Conservation (phyloP, 768 basidiomycete species). For the Clavaria fumosa region DNA sequence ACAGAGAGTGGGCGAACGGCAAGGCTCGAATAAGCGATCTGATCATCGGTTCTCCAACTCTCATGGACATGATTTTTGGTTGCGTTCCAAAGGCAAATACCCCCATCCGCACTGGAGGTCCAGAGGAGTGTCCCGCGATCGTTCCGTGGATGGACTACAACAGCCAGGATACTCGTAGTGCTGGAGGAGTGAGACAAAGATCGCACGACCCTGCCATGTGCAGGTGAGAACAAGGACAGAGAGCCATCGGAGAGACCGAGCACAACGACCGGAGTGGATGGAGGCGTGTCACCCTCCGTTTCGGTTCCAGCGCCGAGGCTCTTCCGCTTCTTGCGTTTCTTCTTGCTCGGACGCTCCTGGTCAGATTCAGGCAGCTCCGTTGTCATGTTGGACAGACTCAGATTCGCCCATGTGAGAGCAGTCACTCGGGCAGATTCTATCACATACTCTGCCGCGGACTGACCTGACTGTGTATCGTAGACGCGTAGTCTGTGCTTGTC, state of each 20-base stretch:
- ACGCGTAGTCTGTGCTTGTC: slow-evolving; percentile 61
- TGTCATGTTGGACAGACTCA: slow-evolving; percentile 19
- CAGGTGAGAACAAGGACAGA: slow-evolving; percentile 45
- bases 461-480: slow-evolving; percentile 40
- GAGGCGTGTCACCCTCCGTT: slow-evolving; percentile 13
- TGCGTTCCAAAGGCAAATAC: slow-evolving; percentile 42
- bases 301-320: slow-evolving; percentile 12
- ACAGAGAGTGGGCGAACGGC: slow-evolving; percentile 23
- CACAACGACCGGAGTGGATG: slow-evolving; percentile 29
- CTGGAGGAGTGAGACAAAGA: slow-evolving; percentile 42
- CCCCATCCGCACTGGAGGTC: slow-evolving; percentile 44
- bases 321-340: slow-evolving; percentile 35
- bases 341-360: slow-evolving; percentile 28
- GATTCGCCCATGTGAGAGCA: slow-evolving; percentile 34
- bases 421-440: slow-evolving; percentile 41
- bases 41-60: slow-evolving; percentile 42
- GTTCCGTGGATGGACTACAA: slow-evolving; percentile 21
- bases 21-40: slow-evolving; percentile 40
- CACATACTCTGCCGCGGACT: slow-evolving; percentile 41
- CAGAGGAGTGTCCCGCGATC: slow-evolving; percentile 26
- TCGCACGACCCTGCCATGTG: slow-evolving; percentile 37
- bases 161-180: slow-evolving; percentile 34
- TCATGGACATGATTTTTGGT: slow-evolving; percentile 31
- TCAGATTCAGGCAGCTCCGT: slow-evolving; percentile 12
- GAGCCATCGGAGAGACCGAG: slow-evolving; percentile 48